These are phyloP conservation scores for Persicaria maculosa DNA, from an alignment of 148 eudicot species.

Conservation along the genomic window DNA sequence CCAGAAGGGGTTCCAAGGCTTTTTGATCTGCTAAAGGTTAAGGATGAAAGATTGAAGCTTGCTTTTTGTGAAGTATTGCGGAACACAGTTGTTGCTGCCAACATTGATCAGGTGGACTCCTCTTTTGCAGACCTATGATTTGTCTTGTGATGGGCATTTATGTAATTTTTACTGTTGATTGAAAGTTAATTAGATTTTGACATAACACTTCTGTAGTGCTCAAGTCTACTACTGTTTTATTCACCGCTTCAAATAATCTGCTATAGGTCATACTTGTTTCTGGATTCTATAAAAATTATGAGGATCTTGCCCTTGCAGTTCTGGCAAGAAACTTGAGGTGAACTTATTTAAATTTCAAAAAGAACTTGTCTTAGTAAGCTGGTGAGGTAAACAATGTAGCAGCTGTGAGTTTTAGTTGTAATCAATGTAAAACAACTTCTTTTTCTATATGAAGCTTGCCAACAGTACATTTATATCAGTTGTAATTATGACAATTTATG, in stretches of 20 bases:
- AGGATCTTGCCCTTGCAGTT: background rate
- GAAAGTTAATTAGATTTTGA: background rate
- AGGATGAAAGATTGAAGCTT: constrained; percentile 77
- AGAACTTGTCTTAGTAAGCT: background rate
- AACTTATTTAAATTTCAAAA: background rate
- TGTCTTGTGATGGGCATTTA: background rate
- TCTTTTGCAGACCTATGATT: background rate
- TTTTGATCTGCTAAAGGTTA: constrained; percentile 74
- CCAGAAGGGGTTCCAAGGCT: constrained; percentile 94
- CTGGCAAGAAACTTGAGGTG: background rate
- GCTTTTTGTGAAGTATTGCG: constrained; percentile 84
- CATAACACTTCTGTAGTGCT: background rate
- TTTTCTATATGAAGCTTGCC: background rate
- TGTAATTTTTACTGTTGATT: background rate
- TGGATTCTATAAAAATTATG: background rate
- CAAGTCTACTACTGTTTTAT: background rate
- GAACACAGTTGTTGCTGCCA: constrained; percentile 82
- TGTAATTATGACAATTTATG: background rate
- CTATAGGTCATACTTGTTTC: too few relatives aligned
- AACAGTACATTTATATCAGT: background rate
- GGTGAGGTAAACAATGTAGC: too few relatives aligned
- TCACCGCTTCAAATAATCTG: background rate
- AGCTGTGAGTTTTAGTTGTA: background rate
- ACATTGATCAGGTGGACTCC: constrained; percentile 72
- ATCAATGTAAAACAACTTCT: background rate